These are phyloP conservation scores for Gracilaria gracilis DNA, from an alignment of 23 red algal genomes.

Conservation along the genomic window DNA sequence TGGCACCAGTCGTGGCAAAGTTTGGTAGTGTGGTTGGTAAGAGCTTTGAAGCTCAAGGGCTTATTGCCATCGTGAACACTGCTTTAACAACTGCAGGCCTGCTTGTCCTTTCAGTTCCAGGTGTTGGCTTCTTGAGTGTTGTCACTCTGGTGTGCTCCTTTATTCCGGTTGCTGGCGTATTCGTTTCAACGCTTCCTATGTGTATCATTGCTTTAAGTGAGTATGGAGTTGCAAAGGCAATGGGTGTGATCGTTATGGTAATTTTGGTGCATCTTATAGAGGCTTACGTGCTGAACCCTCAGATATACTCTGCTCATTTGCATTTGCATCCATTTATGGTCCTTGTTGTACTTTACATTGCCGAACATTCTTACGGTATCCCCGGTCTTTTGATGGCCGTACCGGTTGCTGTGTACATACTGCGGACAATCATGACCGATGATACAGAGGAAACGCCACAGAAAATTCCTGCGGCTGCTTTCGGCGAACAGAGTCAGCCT, in stretches of 20 bases:
- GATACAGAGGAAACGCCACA: not conserved
- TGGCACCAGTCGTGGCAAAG: conserved; percentile 83
- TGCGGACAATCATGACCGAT: conserved; percentile 71
- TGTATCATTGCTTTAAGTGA: conserved; percentile 88
- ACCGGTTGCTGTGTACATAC: conserved; percentile 88
- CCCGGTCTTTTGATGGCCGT: conserved; percentile 91
- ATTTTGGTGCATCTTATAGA: conserved; percentile 91
- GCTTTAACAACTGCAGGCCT: conserved; percentile 86
- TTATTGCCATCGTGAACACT: conserved; percentile 98
- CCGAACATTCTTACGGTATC: conserved; percentile 91
- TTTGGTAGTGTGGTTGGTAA: conserved; percentile 91
- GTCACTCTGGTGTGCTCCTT: conserved; percentile 95
- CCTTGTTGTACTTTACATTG: conserved; percentile 91
- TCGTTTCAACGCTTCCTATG: conserved; percentile 97
- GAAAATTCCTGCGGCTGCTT: not conserved
- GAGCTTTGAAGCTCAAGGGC: conserved; percentile 95
- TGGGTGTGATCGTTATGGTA: conserved; percentile 93
- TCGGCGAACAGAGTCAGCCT: not conserved
- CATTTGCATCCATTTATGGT: conserved; percentile 94
- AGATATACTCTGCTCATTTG: conserved; percentile 95
- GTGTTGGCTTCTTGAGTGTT: conserved; percentile 89
- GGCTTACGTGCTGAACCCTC: conserved; percentile 94
- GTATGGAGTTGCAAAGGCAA: conserved; percentile 78
- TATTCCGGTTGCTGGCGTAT: conserved; percentile 94
- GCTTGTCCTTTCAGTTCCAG: conserved; percentile 78